Evolutionary conservation across 768 basidiomycete species (phyloP), one percentile per base, ranked within the genome.

Genomic region (Fistulinella prunicolor): DNA sequence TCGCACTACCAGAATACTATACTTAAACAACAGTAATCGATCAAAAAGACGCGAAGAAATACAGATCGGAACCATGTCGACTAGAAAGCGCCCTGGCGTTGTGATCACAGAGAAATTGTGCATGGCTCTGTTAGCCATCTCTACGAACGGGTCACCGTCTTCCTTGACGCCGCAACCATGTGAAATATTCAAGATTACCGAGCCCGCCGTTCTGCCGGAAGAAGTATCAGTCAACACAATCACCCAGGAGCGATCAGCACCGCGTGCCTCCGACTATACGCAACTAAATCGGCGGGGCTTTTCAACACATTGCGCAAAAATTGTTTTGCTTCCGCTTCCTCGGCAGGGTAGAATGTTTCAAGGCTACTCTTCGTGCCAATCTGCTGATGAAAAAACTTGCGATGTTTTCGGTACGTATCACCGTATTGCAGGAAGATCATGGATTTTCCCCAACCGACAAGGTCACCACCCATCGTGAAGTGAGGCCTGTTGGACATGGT

Each of bases 131-230:
- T 70, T 56, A 8, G 63, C 63, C 26, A 58, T 42, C 21, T 61
- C 39, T 13, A 71, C 55, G 21, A 68, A 64, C 0, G 66, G 68
- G 51, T 75, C 73, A 21, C 59, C 38, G 2, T 58, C 50, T 3
- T 57, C 52, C 42, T 60, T 30, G 14, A 70, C 65, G 10, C 64
- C 54, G 17, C 72, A 60, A 3, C 73, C 75, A 41, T 74, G 66
- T 1, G 69, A 68, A 14, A 68, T 57, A 17, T 54, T 61, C 47
- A 66, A 51, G 50, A 74, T 70, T 13, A 64, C 54, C 3, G 70
- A 61, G 0, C 68, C 68, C 0, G 67, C 60, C 44, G 63, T 53
- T 34, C 76, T 76, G 39, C 40, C 23, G 39, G 20, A 20, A 38
- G n/a, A 4, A 14, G 3, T 5, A 16, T 38, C 6, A 3, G 9